Evolutionary conservation across 1,284 basidiomycete genomes (phyloP).

Genomic region (Dichomitus squalens): DNA sequence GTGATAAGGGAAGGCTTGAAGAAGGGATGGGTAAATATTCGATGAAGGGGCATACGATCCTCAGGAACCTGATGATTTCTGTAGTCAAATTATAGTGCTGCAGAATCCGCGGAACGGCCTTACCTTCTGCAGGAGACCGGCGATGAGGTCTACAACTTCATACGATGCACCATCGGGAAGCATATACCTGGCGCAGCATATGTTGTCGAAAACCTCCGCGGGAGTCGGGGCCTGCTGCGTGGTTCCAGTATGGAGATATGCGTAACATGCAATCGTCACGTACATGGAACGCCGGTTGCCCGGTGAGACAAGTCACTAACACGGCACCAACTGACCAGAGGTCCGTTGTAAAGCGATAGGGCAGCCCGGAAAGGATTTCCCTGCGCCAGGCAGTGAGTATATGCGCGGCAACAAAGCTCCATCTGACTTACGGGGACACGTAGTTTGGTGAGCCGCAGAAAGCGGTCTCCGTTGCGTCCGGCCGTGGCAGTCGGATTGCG

Average conservation of each 20-base stretch:
- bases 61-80: conserved; percentile 19
- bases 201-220: conserved; percentile 22
- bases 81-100: too few relatives aligned
- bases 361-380: conserved; percentile 24
- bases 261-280: not conserved
- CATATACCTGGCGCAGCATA: conserved; percentile 15
- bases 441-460: conserved; percentile 27
- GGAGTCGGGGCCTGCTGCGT: conserved; percentile 13
- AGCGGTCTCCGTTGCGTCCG: conserved; percentile 12
- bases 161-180: conserved; percentile 11
- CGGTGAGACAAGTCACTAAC: conserved; percentile 27
- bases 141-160: conserved; percentile 25
- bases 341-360: conserved; percentile 30
- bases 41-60: conserved; percentile 26
- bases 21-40: conserved; percentile 27
- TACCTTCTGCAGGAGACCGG: conserved; percentile 27
- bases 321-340: conserved; percentile 34
- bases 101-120: not conserved
- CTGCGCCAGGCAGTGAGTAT: conserved; percentile 15
- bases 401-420: not conserved
- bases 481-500: conserved; percentile 20
- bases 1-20: conserved; percentile 22
- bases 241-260: not conserved
- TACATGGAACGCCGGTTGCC: conserved; percentile 25
- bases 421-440: conserved; percentile 29